Conservation (phyloP, 352 stramenopile genomes). For the Phytophthora melonis region DNA sequence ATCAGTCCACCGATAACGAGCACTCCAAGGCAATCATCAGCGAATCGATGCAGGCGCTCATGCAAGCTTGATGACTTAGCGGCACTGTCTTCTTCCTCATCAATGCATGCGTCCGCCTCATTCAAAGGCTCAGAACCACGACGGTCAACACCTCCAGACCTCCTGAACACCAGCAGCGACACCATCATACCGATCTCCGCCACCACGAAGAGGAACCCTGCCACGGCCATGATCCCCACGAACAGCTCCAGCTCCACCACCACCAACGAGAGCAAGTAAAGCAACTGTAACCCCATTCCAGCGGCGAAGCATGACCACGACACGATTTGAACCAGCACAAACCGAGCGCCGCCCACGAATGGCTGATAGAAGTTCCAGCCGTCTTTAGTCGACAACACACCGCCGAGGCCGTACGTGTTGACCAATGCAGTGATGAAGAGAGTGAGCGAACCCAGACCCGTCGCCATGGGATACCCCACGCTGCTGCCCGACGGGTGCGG, state of each 20-base stretch:
- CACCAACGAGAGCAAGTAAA: conserved; percentile 84
- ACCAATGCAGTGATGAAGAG: conserved; percentile 81
- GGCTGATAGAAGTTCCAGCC: conserved; percentile 89
- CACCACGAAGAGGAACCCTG: conserved; percentile 55
- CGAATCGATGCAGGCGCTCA: conserved; percentile 44
- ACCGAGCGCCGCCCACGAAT: conserved; percentile 77
- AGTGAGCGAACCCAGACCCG: conserved; percentile 66
- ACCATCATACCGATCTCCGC: conserved; percentile 81
- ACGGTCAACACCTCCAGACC: not conserved
- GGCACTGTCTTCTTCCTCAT: too few relatives aligned
- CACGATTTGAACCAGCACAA: conserved; percentile 79
- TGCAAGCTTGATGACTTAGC: conserved; percentile 16
- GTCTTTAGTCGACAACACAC: conserved; percentile 73
- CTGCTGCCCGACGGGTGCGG: conserved; percentile 44
- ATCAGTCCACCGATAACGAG: conserved; percentile 51
- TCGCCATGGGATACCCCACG: conserved; percentile 59
- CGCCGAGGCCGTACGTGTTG: conserved; percentile 89
- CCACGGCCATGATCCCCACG: conserved; percentile 71
- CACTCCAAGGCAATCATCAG: conserved; percentile 56
- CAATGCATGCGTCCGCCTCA: too few relatives aligned
- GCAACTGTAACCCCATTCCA: conserved; percentile 68
- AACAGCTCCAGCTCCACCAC: conserved; percentile 85
- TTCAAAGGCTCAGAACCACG: too few relatives aligned
- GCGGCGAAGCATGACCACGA: conserved; percentile 84
- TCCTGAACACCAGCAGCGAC: conserved; percentile 31